These are phyloP conservation scores for Eleusine indica DNA, from an alignment of 176 grass and related monocot species.

Conservation along the genomic window DNA sequence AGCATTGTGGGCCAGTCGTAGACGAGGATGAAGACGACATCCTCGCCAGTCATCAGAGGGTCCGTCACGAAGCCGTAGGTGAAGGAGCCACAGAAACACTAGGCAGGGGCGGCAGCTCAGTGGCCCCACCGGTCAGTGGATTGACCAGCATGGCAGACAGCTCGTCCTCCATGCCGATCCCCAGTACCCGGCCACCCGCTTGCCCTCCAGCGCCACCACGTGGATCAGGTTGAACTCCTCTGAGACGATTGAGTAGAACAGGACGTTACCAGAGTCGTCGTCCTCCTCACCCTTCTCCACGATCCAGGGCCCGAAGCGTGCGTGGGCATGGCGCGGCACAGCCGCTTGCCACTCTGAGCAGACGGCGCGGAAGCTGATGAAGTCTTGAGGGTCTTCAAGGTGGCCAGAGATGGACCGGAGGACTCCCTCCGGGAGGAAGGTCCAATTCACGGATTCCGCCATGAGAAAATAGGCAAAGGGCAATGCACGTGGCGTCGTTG, in stretches of 20 bases:
- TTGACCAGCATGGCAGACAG: slow-evolving; percentile 10
- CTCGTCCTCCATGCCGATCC: background rate
- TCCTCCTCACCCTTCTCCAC: background rate
- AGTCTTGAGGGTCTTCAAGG: background rate
- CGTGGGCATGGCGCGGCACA: background rate
- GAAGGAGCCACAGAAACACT: background rate
- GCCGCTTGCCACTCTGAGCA: background rate
- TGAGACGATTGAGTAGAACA: background rate
- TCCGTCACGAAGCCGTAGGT: background rate
- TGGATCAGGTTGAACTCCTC: background rate
- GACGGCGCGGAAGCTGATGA: background rate
- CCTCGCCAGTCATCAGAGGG: background rate
- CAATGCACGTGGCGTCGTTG: background rate
- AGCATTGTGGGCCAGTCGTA: background rate
- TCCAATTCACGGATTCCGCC: background rate
- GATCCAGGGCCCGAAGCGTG: background rate
- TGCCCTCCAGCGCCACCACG: background rate
- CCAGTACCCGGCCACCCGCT: background rate
- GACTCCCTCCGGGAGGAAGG: background rate
- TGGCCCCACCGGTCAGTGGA: background rate
- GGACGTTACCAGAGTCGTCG: background rate
- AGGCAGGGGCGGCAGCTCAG: background rate
- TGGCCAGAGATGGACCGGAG: background rate
- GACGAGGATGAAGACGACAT: background rate
- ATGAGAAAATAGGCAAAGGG: background rate